phyloP scores from a whole-genome alignment of 192 early-diverging fungal species.

The Podila epigama region DNA sequence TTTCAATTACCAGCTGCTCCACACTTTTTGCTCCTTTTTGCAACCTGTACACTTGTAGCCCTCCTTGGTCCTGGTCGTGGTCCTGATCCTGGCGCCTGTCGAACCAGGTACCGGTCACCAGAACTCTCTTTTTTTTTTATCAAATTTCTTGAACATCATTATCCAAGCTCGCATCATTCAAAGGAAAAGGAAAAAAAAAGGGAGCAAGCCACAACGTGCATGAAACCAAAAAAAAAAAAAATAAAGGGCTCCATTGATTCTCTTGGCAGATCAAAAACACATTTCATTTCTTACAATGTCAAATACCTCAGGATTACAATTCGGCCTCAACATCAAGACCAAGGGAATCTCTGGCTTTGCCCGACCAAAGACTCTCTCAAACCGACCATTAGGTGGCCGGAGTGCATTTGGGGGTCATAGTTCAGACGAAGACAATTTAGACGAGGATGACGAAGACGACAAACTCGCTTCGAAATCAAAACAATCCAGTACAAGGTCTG shows the following conservation, averaged over 20 bases:
- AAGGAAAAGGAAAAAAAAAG: too few species aligned
- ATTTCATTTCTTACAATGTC: not conserved
- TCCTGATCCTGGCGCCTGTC: too few species aligned
- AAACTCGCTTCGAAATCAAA: not conserved
- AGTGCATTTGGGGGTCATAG: constrained; percentile 35
- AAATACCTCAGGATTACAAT: constrained; percentile 40
- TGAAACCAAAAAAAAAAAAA: not conserved
- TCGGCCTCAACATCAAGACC: constrained; percentile 39
- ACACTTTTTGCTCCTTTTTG: too few species aligned
- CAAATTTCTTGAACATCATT: not conserved
- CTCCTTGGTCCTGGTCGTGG: too few species aligned
- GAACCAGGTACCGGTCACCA: too few species aligned
- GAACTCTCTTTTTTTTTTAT: not conserved
- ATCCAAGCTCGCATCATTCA: too few species aligned
- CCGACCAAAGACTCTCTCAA: constrained; percentile 13
- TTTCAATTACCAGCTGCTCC: constrained; percentile 2
- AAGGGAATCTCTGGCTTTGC: constrained; percentile 10
- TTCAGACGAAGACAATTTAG: constrained; percentile 41
- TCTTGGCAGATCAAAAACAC: not conserved
- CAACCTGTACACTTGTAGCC: too few species aligned
- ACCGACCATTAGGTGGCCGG: constrained; percentile 23
- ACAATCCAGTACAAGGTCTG: constrained; percentile 1
- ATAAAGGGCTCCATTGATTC: too few species aligned
- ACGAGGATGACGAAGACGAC: constrained; percentile 9
- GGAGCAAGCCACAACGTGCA: too few species aligned